Base-by-base conservation (phyloP, 2,329 filamentous ascomycete genomes). In the Didymella pinodella region DNA sequence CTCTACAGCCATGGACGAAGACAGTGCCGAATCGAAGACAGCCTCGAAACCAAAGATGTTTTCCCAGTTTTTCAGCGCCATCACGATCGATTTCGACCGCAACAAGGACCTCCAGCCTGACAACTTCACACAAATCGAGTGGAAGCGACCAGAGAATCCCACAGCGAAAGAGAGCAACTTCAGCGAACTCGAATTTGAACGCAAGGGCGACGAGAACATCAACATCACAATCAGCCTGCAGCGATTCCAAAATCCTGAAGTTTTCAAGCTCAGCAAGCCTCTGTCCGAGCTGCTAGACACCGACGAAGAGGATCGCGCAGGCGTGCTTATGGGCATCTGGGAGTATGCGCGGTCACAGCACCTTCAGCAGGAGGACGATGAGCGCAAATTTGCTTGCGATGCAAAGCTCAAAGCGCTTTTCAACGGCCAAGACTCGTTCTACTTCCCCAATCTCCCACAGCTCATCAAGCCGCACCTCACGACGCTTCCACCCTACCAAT, bases 341-440 rank as follows among this genome's bases (percentile, higher is more conserved):
- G 93, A 97, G 74, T 99, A 99, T 71, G 91, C 97, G 65, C 89
- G 92, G 67, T 84, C 91, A 20, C 90, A 91, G 82, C 88, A 89
- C 18, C 82, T 99, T 46, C 92, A 96, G 75, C 94, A 97, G 74
- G 93, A 97, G 65, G 94, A 98, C 60, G 95, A 99, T 75, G 95
- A 95, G 81, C 87, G 95, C 62, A 90, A 91, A 61, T 94, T 99
- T 68, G 89, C 91, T 38, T 98, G 95, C 73, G 94, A 99, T 73
- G 90, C 93, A 43, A 84, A 89, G 46, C 77, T 99, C 51, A 90
- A 86, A 79, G 87, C 86, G 77, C 92, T 96, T 80, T 88, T 96
- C 75, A 83, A 85, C 70, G 71, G 71, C 56, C 83, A 87, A 72
- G 90, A 96, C 50, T 84, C 87, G 46, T 89, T 96, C 68, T 90